Percentiles rank a stretch among this genome's conserved stretches.
phyloP scores from a whole-genome alignment of 805 yeast species.

The Isabelozyma pseudorhagii region DNA sequence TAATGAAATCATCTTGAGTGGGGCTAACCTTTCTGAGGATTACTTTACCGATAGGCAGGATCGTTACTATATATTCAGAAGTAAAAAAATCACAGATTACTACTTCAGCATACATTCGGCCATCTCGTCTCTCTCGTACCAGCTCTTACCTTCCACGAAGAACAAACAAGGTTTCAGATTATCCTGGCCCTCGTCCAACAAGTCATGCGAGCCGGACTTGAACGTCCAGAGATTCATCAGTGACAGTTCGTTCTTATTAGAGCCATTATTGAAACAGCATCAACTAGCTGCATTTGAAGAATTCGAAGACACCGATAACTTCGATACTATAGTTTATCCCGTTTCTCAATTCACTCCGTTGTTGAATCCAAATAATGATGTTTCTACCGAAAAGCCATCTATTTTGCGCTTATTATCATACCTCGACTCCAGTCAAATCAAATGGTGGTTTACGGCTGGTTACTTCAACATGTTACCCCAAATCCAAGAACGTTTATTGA shows the following conservation, averaged over 20 bases:
- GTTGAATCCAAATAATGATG: constrained; percentile 50
- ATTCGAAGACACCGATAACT: constrained; percentile 30
- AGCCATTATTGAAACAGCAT: constrained; percentile 54
- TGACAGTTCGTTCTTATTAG: constrained; percentile 55
- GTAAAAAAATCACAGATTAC: constrained; percentile 60
- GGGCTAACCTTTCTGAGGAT: constrained; percentile 89
- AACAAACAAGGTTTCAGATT: constrained; percentile 50
- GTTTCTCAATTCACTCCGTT: constrained; percentile 89
- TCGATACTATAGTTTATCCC: constrained; percentile 77
- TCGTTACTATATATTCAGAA: constrained; percentile 74
- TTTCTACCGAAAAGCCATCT: constrained; percentile 79
- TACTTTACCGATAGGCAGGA: constrained; percentile 95
- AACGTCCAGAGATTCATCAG: constrained; percentile 49
- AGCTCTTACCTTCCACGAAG: constrained; percentile 44
- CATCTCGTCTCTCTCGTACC: constrained; percentile 68
- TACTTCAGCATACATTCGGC: constrained; percentile 69
- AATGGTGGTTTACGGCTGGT: constrained; percentile 93
- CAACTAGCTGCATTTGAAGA: constrained; percentile 28
- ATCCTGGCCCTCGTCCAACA: constrained; percentile 71
- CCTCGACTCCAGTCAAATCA: constrained; percentile 50
- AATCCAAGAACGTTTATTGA: constrained; percentile 55
- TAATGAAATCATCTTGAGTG: constrained; percentile 80
- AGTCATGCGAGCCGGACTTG: constrained; percentile 63
- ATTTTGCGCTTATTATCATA: constrained; percentile 59
- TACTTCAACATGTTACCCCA: constrained; percentile 88